Evolutionary conservation across 2,329 filamentous ascomycete species (phyloP), one percentile per base, ranked within the genome.

Genomic region (Trichoderma atroviride): DNA sequence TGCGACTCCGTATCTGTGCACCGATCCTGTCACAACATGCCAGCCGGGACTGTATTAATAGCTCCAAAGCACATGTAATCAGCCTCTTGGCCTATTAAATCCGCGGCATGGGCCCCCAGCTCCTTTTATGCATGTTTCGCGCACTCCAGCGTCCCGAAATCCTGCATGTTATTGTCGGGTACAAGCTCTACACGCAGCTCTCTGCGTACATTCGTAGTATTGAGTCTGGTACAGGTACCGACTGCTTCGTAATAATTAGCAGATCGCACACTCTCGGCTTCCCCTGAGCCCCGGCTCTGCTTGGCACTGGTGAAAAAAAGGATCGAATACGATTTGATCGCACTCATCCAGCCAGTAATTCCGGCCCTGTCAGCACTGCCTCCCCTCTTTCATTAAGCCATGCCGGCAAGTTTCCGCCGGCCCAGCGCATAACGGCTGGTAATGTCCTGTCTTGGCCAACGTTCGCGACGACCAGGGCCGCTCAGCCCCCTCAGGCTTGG

Each of bases 341-440:
- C 62, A 24, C 19, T 31, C 40, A 31, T 22, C 40, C 63, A 24
- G 14, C 33, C 47, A 56, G 24, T 67, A 57, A 58, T 50, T 67
- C 63, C 63, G 40, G 55, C 53, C 63, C 40, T 59, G 63, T 67
- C 63, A 67, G 63, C 63, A 67, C 63, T 58, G 63, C 63, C 63
- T 67, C 63, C 27, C 22, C 63, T 29, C 47, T 37, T 35, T 67
- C 27, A 65, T 58, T 50, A 67, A 66, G 37, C 63, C 55, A 58
- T 67, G 63, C 63, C 52, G 63, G 63, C 55, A 40, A 43, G 35
- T 58, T 58, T 40, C 5, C 58, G 55, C 62, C 63, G 63, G 55
- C 33, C 63, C 63, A 67, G 63, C 63, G 55, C 63, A 67, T 59
- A 67, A 66, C 52, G 22, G 43, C 52, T 65, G 52, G 35, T 47